Conservation (phyloP, 768 basidiomycete genomes). For the Phaeotremella skinneri region DNA sequence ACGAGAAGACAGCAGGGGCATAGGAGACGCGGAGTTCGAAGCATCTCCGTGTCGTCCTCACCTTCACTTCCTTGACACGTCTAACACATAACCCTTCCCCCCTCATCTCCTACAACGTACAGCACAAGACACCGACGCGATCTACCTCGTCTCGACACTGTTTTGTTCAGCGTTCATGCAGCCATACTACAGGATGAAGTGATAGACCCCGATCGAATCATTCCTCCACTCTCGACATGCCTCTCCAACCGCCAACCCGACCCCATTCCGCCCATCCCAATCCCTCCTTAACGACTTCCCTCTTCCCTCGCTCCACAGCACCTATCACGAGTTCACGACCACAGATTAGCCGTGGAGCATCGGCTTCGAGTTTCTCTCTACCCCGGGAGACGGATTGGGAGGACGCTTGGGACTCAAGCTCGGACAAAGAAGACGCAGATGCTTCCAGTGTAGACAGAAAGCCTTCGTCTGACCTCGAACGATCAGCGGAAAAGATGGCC, state of each 20-base stretch:
- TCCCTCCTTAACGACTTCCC: slow-evolving; percentile 22
- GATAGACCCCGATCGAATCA: neutral
- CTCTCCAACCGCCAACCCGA: slow-evolving; percentile 44
- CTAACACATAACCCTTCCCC: no score
- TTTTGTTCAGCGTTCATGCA: no score
- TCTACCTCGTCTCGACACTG: no score
- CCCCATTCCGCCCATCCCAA: slow-evolving; percentile 43
- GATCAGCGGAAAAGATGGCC: slow-evolving; percentile 2
- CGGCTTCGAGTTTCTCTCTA: slow-evolving; percentile 13
- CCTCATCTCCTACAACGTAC: no score
- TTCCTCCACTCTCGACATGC: slow-evolving; percentile 20
- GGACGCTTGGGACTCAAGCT: slow-evolving; percentile 49
- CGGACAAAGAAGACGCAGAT: slow-evolving; percentile 43
- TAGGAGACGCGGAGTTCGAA: no score
- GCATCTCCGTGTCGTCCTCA: no score
- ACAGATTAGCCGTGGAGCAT: slow-evolving; percentile 1
- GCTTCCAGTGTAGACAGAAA: no score
- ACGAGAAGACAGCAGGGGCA: no score
- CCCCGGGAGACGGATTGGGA: slow-evolving; percentile 39
- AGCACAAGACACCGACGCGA: no score
- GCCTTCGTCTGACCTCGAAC: neutral
- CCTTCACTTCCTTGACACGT: no score
- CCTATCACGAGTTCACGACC: slow-evolving; percentile 14
- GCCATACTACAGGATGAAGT: no score
- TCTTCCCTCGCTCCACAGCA: slow-evolving; percentile 29